Conservation (phyloP, 306 rosid genomes). For the Begonia peltatifolia region DNA sequence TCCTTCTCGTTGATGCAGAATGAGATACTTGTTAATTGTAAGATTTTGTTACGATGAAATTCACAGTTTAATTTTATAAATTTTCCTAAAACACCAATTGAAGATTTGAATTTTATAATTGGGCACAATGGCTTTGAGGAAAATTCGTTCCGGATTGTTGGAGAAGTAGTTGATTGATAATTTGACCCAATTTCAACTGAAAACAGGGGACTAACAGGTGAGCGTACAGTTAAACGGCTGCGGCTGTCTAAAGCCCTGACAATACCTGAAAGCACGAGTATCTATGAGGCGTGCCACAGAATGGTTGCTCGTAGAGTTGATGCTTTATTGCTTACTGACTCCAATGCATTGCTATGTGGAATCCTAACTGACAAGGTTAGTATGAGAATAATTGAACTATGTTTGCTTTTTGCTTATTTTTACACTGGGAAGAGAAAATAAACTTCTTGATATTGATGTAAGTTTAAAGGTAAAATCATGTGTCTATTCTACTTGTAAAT, state of each 20-base stretch:
- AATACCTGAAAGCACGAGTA: slow-evolving; percentile 60
- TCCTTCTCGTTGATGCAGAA: neutral
- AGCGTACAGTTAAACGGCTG: slow-evolving; percentile 73
- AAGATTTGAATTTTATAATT: too few relatives aligned
- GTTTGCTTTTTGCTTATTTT: neutral
- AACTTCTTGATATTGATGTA: too few relatives aligned
- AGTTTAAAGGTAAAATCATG: neutral
- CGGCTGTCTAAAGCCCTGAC: slow-evolving; percentile 87
- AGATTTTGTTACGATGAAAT: neutral
- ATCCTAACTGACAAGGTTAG: slow-evolving; percentile 94
- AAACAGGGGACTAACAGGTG: slow-evolving; percentile 59
- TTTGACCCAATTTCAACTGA: slow-evolving; percentile 11
- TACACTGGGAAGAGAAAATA: neutral
- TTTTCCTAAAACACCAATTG: too few relatives aligned
- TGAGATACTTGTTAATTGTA: neutral
- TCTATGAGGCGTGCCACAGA: slow-evolving; percentile 77
- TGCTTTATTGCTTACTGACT: slow-evolving; percentile 80
- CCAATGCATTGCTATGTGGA: slow-evolving; percentile 92
- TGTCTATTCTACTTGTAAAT: slow-evolving; percentile 10
- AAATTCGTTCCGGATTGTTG: too few relatives aligned
- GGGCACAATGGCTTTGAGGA: too few relatives aligned
- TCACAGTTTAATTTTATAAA: neutral
- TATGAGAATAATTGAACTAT: neutral
- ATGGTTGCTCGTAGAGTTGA: slow-evolving; percentile 91
- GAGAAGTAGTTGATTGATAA: too few relatives aligned